Percentiles rank a stretch among this genome's conserved stretches.
Conservation (phyloP, 2,329 filamentous ascomycete genomes). For the Clonostachys chloroleuca region DNA sequence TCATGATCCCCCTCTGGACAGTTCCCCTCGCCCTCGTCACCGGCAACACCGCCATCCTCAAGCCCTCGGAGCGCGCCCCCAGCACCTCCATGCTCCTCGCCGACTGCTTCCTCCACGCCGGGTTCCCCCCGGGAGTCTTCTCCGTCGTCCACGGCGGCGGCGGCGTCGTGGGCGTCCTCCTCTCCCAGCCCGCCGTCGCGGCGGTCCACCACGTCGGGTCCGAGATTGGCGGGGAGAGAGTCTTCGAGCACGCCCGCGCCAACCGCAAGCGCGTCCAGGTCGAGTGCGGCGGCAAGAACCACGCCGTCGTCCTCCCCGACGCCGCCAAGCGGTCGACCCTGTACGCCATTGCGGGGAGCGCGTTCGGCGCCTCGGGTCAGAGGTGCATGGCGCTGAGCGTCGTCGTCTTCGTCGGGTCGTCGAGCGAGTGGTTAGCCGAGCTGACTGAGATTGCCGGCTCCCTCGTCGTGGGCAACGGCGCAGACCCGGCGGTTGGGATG, state of each 20-base stretch:
- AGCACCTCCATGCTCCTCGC: constrained; percentile 77
- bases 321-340: constrained; percentile 78
- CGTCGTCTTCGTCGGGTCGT: constrained; percentile 64
- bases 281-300: constrained; percentile 80
- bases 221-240: constrained; percentile 81
- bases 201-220: constrained; percentile 49
- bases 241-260: constrained; percentile 66
- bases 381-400: constrained; percentile 79
- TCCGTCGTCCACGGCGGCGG: constrained; percentile 74
- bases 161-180: constrained; percentile 73
- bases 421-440: constrained; percentile 78
- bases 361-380: constrained; percentile 77
- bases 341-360: constrained; percentile 74
- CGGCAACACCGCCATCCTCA: constrained; percentile 73
- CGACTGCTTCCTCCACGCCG: constrained; percentile 69
- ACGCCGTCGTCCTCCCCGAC: constrained; percentile 73
- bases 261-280: constrained; percentile 81
- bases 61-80: constrained; percentile 76
- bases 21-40: constrained; percentile 75
- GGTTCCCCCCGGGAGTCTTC: constrained; percentile 71
- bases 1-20: constrained; percentile 81
- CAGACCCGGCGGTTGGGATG: constrained; percentile 74
- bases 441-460: constrained; percentile 70
- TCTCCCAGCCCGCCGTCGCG: constrained; percentile 66
- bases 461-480: constrained; percentile 73